Base-by-base conservation (phyloP, 257 asterid species). In the Penstemon eatonii region DNA sequence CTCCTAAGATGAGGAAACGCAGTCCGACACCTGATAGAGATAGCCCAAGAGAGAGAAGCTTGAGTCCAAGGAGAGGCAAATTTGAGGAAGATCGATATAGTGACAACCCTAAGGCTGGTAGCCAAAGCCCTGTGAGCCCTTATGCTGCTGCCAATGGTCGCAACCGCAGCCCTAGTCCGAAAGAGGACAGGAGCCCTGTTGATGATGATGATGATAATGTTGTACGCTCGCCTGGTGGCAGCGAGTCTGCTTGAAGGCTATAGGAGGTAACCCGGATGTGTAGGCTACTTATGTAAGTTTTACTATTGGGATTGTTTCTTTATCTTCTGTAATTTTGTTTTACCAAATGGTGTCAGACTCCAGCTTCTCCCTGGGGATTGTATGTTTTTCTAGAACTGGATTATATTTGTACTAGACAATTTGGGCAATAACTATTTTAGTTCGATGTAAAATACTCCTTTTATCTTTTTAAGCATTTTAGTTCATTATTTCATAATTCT, bases 11-110 rank as follows among this genome's bases (percentile, higher is more conserved):
- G 38, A 81, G 79, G 72, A 81, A 76, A 65, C 83, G 75, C 66
- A 83, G 88, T 69, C 79, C 68, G 49, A 72, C 83, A 13, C 85
- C 89, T 8, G 82, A 69, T 33, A 85, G 67, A n/a, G 66, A 58
- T 51, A 66, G 68, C 63, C 76, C 60, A 0, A 75, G 64, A 69
- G 80, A 69, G 9, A 64, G 49, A 13, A 66, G 84, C 46, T 74
- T 68, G 46, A 70, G 76, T 60, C 74, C 79, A 0, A 63, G 65
- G 64, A 69, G 66, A 56, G 72, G 62, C 41, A 70, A 51, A 41
- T 61, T 62, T 7, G 83, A 72, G 63, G 70, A 58, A 66, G 82
- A 73, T 10, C 42, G 68, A 61, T 56, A 81, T 57, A 79, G 76
- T 62, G 72, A 47, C 46, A 85, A 86, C 67, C 95, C 86, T 5